A percentile compares a stretch with the other conserved stretches of the same genome.
Conservation (phyloP, 23 red algal species). For the Gracilaria domingensis region DNA sequence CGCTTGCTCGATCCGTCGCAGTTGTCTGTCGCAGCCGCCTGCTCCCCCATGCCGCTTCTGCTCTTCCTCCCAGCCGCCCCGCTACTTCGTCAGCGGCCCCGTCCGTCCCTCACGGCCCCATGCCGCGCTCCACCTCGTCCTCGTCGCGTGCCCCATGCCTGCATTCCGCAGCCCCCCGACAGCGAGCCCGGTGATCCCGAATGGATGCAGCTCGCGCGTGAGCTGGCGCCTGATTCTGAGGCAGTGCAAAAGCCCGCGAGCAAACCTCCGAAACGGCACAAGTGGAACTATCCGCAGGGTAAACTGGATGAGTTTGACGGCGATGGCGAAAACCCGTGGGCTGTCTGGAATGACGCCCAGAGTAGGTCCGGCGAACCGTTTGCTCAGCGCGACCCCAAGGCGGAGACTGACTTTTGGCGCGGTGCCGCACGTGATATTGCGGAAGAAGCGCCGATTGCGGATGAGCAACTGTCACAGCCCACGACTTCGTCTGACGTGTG, state of each 20-base stretch:
- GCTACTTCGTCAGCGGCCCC: not conserved
- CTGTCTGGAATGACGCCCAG: slow-evolving; percentile 30
- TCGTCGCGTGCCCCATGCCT: not conserved
- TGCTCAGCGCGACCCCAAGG: slow-evolving; percentile 47
- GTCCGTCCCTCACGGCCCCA: not conserved
- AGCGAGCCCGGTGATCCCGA: slow-evolving; percentile 20
- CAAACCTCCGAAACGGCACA: not conserved
- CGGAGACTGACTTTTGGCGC: slow-evolving; percentile 82
- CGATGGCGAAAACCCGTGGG: slow-evolving; percentile 19
- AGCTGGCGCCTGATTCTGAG: slow-evolving; percentile 33
- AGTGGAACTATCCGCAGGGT: slow-evolving; percentile 41
- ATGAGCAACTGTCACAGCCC: not conserved
- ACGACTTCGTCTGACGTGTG: slow-evolving; percentile 28
- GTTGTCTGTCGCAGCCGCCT: not conserved
- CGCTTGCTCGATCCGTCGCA: too few species aligned
- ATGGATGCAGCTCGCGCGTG: slow-evolving; percentile 64
- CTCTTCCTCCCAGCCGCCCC: slow-evolving; percentile 30
- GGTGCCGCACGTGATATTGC: slow-evolving; percentile 59
- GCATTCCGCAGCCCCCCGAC: not conserved
- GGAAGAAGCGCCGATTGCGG: not conserved
- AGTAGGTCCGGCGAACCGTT: not conserved
- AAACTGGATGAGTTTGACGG: not conserved
- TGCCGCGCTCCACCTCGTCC: not conserved
- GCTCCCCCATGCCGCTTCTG: not conserved
- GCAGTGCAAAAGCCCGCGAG: not conserved